Base-by-base conservation (phyloP, 2,329 filamentous ascomycete species). In the Juglanconis sp. region DNA sequence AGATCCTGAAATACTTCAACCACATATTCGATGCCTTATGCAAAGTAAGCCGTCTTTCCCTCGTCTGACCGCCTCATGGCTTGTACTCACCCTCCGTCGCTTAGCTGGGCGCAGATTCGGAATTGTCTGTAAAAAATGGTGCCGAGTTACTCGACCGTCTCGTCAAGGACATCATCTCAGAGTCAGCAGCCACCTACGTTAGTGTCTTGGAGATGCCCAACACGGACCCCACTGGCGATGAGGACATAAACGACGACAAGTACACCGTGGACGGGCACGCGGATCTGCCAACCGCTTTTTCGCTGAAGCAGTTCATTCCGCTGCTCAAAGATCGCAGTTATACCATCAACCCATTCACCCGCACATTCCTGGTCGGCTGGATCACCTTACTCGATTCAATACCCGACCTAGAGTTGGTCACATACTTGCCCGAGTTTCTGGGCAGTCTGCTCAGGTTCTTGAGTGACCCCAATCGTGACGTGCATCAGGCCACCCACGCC, bases 1-100 rank as follows among this genome's bases (percentile, higher is more conserved):
- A 99, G 76, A 95, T 99, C 24, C 77, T 99, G 65, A 85, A 96
- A 46, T 99, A 96, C 79, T 99, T 99, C 76, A 99, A 99, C 76
- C 90, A 96, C 69, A 95, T 99, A 65, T 99, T 99, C 71, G 95
- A 99, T 77, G 92, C 95, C 30, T 80, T 99, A 57, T 96, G 93
- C 79, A 98, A 97, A 84, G 92, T 96, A 78, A 64, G 77, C 66
- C 13, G n/a, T 5, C 9, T 40, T 40, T 36, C 31, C 13, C 36
- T 55, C 56, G 10, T 49, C 61, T 36, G 15, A 17, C 53, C 40
- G 31, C 52, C 9, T 34, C 38, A 17, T 47, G 1, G 42, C 31
- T 40, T 1, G 15, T 46, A 13, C 48, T 61, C 62, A 64, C 31
- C 66, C 60, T n/a, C 36, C 9, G 6, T 48, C 46, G 4, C 24